phyloP scores from a whole-genome alignment of 495 filamentous ascomycete species.

The Echria macrotheca region DNA sequence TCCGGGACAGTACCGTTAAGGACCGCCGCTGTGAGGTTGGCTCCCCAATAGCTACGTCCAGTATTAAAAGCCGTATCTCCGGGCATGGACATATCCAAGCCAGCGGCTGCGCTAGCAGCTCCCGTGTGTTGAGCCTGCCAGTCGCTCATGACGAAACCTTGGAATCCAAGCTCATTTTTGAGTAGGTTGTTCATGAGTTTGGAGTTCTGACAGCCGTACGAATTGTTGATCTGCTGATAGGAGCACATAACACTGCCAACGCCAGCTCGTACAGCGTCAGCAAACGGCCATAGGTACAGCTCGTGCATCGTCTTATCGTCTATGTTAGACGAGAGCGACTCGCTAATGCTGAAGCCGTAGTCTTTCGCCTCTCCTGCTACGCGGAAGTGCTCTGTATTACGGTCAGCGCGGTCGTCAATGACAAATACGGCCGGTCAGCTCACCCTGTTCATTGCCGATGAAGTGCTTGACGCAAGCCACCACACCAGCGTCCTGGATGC shows the following conservation, averaged over 20 bases:
- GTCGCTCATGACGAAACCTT: constrained; percentile 89
- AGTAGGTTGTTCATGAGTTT: constrained; percentile 74
- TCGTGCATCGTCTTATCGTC: constrained; percentile 96
- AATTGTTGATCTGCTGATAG: constrained; percentile 89
- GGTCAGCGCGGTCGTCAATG: constrained; percentile 2
- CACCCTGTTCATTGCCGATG: constrained; percentile 62
- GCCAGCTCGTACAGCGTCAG: constrained; percentile 46
- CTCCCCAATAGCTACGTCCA: constrained; percentile 73
- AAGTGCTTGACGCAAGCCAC: constrained; percentile 81
- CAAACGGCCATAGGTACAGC: constrained; percentile 72
- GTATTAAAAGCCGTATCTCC: constrained; percentile 74
- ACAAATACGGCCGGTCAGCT: not conserved
- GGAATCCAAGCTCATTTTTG: constrained; percentile 89
- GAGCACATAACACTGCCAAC: constrained; percentile 90
- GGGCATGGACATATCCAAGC: constrained; percentile 94
- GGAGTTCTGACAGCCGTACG: constrained; percentile 78
- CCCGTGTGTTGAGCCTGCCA: constrained; percentile 90
- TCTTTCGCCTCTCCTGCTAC: constrained; percentile 56
- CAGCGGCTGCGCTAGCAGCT: constrained; percentile 70
- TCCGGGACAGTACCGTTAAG: constrained; percentile 87
- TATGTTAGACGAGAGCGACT: constrained; percentile 71
- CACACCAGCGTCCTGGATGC: constrained; percentile 75
- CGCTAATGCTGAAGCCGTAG: constrained; percentile 60
- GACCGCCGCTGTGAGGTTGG: constrained; percentile 76
- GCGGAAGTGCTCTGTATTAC: constrained; percentile 70